Percentiles rank a stretch among this genome's conserved stretches.
Conservation (phyloP, 495 filamentous ascomycete species). For the Penicillium robsamsonii region DNA sequence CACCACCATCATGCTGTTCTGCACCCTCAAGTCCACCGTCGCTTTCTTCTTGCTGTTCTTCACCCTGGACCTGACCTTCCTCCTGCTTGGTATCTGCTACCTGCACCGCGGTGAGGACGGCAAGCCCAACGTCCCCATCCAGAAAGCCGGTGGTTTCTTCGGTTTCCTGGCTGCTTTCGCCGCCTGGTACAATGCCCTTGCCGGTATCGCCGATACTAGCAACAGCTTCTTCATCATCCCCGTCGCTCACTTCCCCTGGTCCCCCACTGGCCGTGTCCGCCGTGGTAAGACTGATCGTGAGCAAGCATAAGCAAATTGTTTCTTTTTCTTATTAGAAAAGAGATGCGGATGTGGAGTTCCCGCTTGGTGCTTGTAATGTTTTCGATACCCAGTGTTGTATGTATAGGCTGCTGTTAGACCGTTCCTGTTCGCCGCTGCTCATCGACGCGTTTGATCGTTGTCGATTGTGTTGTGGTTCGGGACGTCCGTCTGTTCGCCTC, state of each 20-base stretch:
- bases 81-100: constrained; percentile 78
- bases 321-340: constrained; percentile 1
- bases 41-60: constrained; percentile 97
- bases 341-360: constrained; percentile 7
- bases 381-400: constrained; percentile 41
- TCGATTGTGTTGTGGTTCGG: neutral
- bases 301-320: constrained; percentile 29
- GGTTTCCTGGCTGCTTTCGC: constrained; percentile 85
- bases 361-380: constrained; percentile 26
- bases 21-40: constrained; percentile 89
- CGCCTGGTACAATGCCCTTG: constrained; percentile 96
- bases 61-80: constrained; percentile 86
- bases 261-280: constrained; percentile 70
- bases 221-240: constrained; percentile 97
- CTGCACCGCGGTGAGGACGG: constrained; percentile 48
- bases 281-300: constrained; percentile 50
- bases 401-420: neutral
- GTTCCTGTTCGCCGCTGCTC: neutral
- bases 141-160: constrained; percentile 83
- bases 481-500: neutral
- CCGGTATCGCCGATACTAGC: constrained; percentile 82
- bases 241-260: constrained; percentile 97
- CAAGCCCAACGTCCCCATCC: constrained; percentile 49
- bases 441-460: constrained; percentile 14
- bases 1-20: constrained; percentile 81